Percentiles rank a stretch among this genome's conserved stretches.
phyloP scores from a whole-genome alignment of 2,329 filamentous ascomycete species.

The Penicillium sclerotiorum region DNA sequence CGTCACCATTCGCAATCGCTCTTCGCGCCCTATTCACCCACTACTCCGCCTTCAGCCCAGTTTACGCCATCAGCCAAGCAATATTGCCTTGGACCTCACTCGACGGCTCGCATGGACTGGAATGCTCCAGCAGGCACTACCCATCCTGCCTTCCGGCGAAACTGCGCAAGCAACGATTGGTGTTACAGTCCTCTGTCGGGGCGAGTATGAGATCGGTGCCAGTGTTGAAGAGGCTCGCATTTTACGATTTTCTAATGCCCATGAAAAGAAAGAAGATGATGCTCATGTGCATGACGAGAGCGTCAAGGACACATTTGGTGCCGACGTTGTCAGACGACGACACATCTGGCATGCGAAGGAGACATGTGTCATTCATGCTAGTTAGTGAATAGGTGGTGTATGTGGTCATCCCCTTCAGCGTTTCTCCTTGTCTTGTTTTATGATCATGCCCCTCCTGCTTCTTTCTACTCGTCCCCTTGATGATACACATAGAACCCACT shows the following conservation, averaged over 20 bases:
- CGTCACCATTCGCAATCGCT: slow-evolving; percentile 76
- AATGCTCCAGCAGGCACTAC: slow-evolving; percentile 73
- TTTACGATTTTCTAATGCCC: slow-evolving; percentile 27
- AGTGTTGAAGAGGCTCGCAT: slow-evolving; percentile 78
- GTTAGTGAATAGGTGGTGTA: slow-evolving; percentile 21
- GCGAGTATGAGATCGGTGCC: slow-evolving; percentile 79
- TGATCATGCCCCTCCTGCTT: slow-evolving; percentile 4
- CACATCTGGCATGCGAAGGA: slow-evolving; percentile 51
- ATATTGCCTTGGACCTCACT: slow-evolving; percentile 76
- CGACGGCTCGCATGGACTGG: slow-evolving; percentile 85
- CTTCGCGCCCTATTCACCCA: slow-evolving; percentile 66
- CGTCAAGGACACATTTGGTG: slow-evolving; percentile 43
- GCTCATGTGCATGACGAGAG: slow-evolving; percentile 30
- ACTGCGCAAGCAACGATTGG: slow-evolving; percentile 67
- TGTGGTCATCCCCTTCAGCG: too few species aligned
- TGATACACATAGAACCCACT: too few species aligned
- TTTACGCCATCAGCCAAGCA: slow-evolving; percentile 71
- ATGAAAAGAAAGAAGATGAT: slow-evolving; percentile 16
- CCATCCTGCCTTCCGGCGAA: slow-evolving; percentile 61
- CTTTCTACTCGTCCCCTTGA: not conserved
- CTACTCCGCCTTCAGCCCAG: slow-evolving; percentile 76
- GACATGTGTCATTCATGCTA: slow-evolving; percentile 47
- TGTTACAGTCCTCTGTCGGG: slow-evolving; percentile 73
- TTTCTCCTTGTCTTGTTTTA: too few species aligned
- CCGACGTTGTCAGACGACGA: slow-evolving; percentile 42